Base-by-base conservation (phyloP, 2,329 filamentous ascomycete genomes). In the Fusarium sp. region DNA sequence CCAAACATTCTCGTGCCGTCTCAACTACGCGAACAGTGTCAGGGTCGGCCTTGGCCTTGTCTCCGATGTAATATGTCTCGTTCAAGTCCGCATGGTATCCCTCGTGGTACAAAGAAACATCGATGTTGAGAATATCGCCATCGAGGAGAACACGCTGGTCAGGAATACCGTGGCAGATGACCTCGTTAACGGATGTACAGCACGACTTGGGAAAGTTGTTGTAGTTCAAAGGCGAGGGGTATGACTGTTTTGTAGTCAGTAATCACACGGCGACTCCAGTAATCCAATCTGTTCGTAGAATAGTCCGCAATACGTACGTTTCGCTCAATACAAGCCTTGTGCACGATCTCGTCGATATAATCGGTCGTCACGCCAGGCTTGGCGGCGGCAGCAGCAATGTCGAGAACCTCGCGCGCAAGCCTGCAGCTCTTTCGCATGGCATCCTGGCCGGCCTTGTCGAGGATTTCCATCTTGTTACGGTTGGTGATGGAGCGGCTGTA, bases 151-250 rank as follows among this genome's bases (percentile, higher is more conserved):
- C 85, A 56, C 96, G 89, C 78, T 97, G 89, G 76, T 99, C 96
- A 17, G 96, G 96, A 68, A 99, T 99, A 53, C 96, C 96, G 84
- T 99, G 96, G 83, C 96, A 99, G 79, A 99, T 98, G 68, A 97
- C 92, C 81, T 99, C 96, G 83, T 99, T 99, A 49, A 92, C 82
- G 4, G 95, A 98, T 5, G 95, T 98, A 81, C 96, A 99, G 66
- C 97, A 92, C 0, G 96, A 99, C 83, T 99, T 99, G 70, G 96
- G 96, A 81, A 98, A 99, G 79, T 94, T 86, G 83, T 92, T 92
- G 82, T 98, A 98, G 83, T 97, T 97, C 33, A 98, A 84, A 2
- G 95, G 94, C 1, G 95, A 97, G 0, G 95, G 95, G 78, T 98
- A 98, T 11, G 94, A 92, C 94, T 97, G 66, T 32, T 30, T 39